phyloP scores from a whole-genome alignment of 2,329 filamentous ascomycete species.

The Beauveria medogensis region DNA sequence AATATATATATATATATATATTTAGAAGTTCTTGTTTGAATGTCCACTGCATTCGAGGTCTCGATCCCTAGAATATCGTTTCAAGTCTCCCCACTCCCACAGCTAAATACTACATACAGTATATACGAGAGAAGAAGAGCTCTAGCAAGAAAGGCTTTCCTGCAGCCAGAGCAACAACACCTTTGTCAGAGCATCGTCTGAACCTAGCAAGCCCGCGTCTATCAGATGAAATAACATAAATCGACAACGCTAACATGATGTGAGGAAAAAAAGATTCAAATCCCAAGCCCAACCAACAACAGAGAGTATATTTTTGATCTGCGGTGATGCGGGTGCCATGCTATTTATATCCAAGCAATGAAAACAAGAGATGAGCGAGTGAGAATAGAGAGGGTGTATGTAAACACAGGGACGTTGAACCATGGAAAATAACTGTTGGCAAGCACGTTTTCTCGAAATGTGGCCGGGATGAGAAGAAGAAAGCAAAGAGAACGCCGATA shows the following conservation, averaged over 20 bases:
- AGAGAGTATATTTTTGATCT: not conserved
- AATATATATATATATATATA: too few species aligned
- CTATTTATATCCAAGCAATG: slow-evolving; percentile 3
- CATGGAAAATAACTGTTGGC: not conserved
- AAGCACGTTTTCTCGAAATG: not conserved
- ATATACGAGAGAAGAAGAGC: not conserved
- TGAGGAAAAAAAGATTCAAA: not conserved
- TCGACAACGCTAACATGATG: not conserved
- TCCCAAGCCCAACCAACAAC: not conserved
- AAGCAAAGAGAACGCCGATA: slow-evolving; percentile 1
- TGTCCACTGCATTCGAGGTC: not conserved
- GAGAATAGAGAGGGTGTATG: not conserved
- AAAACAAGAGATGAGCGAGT: not conserved
- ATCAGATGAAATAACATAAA: not conserved
- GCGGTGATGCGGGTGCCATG: not conserved
- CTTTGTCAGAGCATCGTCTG: not conserved
- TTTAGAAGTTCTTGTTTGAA: not conserved
- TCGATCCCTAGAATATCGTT: not conserved
- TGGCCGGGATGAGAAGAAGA: not conserved
- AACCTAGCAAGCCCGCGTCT: not conserved
- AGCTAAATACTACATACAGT: not conserved
- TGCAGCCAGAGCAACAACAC: slow-evolving; percentile 2
- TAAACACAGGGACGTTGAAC: not conserved
- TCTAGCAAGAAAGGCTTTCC: not conserved
- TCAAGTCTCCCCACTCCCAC: not conserved